Percentiles rank a stretch among this genome's conserved stretches.
Conservation (phyloP, 441 rosid genomes). For the Eruca vesicaria region DNA sequence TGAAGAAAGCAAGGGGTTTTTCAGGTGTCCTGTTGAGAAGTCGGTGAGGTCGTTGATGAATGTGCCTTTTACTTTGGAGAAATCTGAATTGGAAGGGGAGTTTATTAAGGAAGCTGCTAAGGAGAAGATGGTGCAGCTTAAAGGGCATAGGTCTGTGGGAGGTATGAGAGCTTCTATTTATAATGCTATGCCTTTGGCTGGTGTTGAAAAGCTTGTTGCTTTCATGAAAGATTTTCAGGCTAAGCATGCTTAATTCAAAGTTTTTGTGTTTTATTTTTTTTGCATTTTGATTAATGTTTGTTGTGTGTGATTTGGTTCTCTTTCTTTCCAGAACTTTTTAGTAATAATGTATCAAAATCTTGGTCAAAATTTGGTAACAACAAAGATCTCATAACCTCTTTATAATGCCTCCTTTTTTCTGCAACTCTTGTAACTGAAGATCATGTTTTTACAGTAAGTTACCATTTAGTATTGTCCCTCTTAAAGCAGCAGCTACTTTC, state of each 20-base stretch:
- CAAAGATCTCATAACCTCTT: background rate
- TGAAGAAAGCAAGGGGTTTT: constrained; percentile 79
- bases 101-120: constrained; percentile 88
- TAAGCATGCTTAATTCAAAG: constrained; percentile 40
- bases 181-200: constrained; percentile 97
- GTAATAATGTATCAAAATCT: background rate
- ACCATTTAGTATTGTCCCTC: background rate
- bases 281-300: background rate
- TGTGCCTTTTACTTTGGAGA: constrained; percentile 79
- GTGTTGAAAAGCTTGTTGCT: constrained; percentile 83
- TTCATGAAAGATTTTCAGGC: constrained; percentile 98
- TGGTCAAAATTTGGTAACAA: background rate
- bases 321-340: background rate
- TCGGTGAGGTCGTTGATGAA: constrained; percentile 95
- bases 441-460: background rate
- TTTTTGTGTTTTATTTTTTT: background rate
- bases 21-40: constrained; percentile 77
- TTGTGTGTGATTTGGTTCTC: background rate
- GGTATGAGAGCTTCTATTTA: constrained; percentile 97
- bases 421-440: background rate
- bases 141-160: constrained; percentile 97
- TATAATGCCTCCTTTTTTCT: background rate
- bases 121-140: constrained; percentile 92
- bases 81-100: constrained; percentile 50
- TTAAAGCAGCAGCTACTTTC: background rate